Evolutionary conservation across 176 grass and related monocot genomes (phyloP).

Genomic region (maize (Zea mays)): DNA sequence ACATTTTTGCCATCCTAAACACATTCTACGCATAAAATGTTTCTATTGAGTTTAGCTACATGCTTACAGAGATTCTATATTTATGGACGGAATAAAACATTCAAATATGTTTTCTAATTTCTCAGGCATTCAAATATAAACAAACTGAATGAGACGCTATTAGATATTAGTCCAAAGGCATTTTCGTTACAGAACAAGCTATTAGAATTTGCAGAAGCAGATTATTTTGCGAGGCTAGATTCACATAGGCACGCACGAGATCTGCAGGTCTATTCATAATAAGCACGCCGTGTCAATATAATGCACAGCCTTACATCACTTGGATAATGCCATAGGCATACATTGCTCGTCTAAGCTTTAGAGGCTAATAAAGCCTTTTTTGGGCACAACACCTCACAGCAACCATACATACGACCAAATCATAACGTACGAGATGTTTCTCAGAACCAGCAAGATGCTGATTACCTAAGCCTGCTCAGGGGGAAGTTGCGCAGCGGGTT

Average conservation of each 20-base stretch:
- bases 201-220: constrained; percentile 2
- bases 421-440: neutral
- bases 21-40: too few relatives aligned
- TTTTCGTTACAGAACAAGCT: neutral
- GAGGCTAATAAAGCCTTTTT: constrained; percentile 63
- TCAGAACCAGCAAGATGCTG: constrained; percentile 18
- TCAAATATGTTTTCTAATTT: too few relatives aligned
- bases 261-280: constrained; percentile 6
- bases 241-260: neutral
- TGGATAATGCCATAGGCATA: neutral
- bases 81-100: too few relatives aligned
- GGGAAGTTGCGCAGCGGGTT: constrained; percentile 86
- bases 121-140: too few relatives aligned
- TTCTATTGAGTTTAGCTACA: too few relatives aligned
- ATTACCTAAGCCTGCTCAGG: constrained; percentile 73
- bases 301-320: constrained; percentile 26
- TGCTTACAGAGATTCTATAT: too few relatives aligned
- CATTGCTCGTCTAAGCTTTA: constrained; percentile 38
- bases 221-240: constrained; percentile 11
- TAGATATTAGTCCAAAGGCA: too few relatives aligned
- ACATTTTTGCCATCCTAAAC: too few relatives aligned
- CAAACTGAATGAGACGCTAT: too few relatives aligned
- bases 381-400: constrained; percentile 1
- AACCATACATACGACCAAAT: constrained; percentile 38
- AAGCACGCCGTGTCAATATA: constrained; percentile 12